Evolutionary conservation across 176 grass and related monocot genomes (phyloP), one percentile per base, ranked within the genome.

Genomic region (Chrysopogon serrulatus): DNA sequence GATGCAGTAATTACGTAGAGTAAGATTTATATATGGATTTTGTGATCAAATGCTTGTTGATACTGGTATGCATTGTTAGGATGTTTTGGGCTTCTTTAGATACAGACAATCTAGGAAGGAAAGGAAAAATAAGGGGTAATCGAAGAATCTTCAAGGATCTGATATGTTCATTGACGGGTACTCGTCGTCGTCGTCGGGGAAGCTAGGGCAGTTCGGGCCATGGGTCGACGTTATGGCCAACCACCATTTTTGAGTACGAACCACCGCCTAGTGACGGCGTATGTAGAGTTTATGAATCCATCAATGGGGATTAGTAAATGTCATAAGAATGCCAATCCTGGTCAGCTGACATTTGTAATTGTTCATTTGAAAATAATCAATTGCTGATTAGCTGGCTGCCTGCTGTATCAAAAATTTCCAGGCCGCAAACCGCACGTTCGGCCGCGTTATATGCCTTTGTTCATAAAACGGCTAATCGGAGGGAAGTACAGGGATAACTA

Each of bases 91-190:
- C 31, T 69, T 81, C 2, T 39, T 40, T n/a, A 45, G 34, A 45
- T 37, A 5, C 61, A 76, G 28, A 76, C 16, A n/a, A 8, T 26
- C 47, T 41, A 59, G 3, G 39, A 18, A 69, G 36, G 47, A 76
- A 30, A 41, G 14, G 23, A 23, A 37, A 62, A 17, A 45, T 6
- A 37, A 7, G 10, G 57, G 14, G 57, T 26, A 33, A 44, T 59
- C n/a, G 13, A 35, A 70, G 62, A 68, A 81, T 32, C 81, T 89
- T 85, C 31, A 68, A 69, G n/a, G 69, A 75, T 75, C 48, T 2
- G 0, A 60, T 73, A 5, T 8, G n/a, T n/a, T n/a, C n/a, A n/a
- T n/a, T n/a, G n/a, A n/a, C n/a, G n/a, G n/a, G n/a, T n/a, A n/a
- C n/a, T n/a, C n/a, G n/a, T n/a, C n/a, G n/a, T n/a, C n/a, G n/a